Percentiles rank a stretch among this genome's conserved stretches.
Evolutionary conservation across 257 asterid genomes (phyloP).

Genomic region (Solanum appendiculatum): DNA sequence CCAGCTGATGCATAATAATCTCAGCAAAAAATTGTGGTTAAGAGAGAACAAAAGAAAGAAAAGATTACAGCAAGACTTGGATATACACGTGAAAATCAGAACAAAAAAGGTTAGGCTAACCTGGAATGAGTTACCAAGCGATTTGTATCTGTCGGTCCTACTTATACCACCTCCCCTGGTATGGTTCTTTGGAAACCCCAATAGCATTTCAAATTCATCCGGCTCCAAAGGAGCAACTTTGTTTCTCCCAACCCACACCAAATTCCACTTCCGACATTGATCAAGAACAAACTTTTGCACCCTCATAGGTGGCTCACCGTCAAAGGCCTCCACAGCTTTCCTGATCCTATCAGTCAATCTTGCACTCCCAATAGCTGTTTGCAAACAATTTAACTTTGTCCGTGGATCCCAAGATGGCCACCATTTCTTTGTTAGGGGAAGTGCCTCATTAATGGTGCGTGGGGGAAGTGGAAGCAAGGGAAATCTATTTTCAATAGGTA

Average conservation of each 20-base stretch:
- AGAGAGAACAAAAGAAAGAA: not conserved
- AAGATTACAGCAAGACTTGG: not conserved
- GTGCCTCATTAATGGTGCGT: not conserved
- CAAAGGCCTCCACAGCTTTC: not conserved
- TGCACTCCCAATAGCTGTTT: not conserved
- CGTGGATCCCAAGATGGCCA: not conserved
- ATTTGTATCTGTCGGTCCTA: not conserved
- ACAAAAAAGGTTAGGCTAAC: not conserved
- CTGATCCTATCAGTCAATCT: not conserved
- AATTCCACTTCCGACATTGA: not conserved
- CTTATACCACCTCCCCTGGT: not conserved
- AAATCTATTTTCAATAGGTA: not conserved
- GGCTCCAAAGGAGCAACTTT: not conserved
- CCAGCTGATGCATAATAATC: not conserved
- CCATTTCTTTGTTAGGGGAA: not conserved
- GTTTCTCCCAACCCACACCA: not conserved
- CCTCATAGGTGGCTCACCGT: not conserved
- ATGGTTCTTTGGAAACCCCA: not conserved
- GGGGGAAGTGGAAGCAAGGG: not conserved
- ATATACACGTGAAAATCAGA: not conserved
- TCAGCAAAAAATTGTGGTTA: not conserved
- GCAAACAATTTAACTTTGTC: not conserved
- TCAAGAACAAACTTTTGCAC: not conserved
- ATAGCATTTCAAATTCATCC: not conserved
- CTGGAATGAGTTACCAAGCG: not conserved